phyloP scores from a whole-genome alignment of 1,284 basidiomycete genomes.

The Fomitopsis schrenkii region DNA sequence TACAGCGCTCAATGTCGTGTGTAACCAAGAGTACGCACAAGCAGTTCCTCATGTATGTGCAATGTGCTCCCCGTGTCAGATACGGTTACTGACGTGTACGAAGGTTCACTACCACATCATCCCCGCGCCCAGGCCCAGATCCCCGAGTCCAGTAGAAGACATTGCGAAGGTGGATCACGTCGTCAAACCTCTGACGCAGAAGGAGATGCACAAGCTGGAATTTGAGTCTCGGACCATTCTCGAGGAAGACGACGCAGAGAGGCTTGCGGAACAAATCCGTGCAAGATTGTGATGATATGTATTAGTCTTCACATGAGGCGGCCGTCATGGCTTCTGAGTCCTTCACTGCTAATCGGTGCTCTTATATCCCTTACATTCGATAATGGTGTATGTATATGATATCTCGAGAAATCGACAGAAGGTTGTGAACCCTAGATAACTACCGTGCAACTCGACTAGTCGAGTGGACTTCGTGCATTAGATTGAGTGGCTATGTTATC shows the following conservation, averaged over 20 bases:
- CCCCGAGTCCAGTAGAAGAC: slow-evolving; percentile 11
- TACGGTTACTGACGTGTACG: background rate
- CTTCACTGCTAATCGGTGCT: no score
- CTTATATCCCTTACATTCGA: no score
- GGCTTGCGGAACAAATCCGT: slow-evolving; percentile 41
- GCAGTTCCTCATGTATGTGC: slow-evolving; percentile 68
- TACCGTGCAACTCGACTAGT: no score
- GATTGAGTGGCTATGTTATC: background rate
- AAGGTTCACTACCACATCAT: slow-evolving; percentile 81
- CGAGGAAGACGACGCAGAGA: slow-evolving; percentile 54
- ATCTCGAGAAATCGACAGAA: no score
- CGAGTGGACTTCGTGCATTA: no score
- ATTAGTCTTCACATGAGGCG: background rate
- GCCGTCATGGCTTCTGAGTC: background rate
- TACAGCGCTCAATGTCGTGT: slow-evolving; percentile 68
- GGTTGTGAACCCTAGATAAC: no score
- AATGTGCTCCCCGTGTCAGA: background rate
- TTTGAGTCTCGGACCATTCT: slow-evolving; percentile 52
- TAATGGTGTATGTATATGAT: no score
- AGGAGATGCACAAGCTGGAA: slow-evolving; percentile 55
- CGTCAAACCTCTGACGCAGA: slow-evolving; percentile 32
- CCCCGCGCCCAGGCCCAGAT: slow-evolving; percentile 54
- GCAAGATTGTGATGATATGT: slow-evolving; percentile 15
- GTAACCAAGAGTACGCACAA: slow-evolving; percentile 80
- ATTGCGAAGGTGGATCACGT: slow-evolving; percentile 14